Evolutionary conservation across 768 basidiomycete genomes (phyloP).

Genomic region (Lactarius akahatsu): DNA sequence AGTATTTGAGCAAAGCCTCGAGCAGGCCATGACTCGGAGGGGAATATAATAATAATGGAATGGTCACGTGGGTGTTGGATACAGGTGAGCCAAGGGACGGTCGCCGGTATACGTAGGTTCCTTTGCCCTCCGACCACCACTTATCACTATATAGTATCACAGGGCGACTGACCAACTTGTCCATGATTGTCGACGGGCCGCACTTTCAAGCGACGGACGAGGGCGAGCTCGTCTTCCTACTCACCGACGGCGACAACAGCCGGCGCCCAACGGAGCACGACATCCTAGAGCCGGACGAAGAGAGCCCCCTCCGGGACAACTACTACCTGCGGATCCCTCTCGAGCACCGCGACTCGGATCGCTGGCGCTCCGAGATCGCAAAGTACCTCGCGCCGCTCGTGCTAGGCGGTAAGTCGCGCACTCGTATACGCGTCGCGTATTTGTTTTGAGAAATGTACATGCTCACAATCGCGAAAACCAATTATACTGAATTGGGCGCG

Average conservation of each 20-base stretch:
- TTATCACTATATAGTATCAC: neutral
- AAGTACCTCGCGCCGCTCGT: slow-evolving; percentile 23
- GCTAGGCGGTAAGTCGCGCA: slow-evolving; percentile 16
- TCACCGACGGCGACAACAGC: slow-evolving; percentile 18
- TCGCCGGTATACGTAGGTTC: neutral
- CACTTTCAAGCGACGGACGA: slow-evolving; percentile 9
- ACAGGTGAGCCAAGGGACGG: too few species aligned
- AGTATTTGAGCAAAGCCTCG: too few species aligned
- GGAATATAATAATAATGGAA: too few species aligned
- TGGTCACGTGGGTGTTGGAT: too few species aligned
- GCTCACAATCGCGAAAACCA: too few species aligned
- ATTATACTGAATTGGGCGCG: too few species aligned
- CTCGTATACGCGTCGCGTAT: neutral
- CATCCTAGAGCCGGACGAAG: slow-evolving; percentile 12
- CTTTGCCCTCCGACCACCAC: neutral
- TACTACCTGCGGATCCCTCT: slow-evolving; percentile 21
- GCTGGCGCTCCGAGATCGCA: slow-evolving; percentile 23
- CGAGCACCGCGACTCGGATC: slow-evolving; percentile 13
- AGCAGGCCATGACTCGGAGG: too few species aligned
- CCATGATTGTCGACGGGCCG: slow-evolving; percentile 3
- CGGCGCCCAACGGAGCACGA: slow-evolving; percentile 19
- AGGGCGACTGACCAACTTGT: neutral
- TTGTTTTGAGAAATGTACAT: neutral
- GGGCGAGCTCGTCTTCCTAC: neutral
- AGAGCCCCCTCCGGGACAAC: neutral